Evolutionary conservation across 208 protist species (phyloP).

Genomic region (Leishmania aethiopica): DNA sequence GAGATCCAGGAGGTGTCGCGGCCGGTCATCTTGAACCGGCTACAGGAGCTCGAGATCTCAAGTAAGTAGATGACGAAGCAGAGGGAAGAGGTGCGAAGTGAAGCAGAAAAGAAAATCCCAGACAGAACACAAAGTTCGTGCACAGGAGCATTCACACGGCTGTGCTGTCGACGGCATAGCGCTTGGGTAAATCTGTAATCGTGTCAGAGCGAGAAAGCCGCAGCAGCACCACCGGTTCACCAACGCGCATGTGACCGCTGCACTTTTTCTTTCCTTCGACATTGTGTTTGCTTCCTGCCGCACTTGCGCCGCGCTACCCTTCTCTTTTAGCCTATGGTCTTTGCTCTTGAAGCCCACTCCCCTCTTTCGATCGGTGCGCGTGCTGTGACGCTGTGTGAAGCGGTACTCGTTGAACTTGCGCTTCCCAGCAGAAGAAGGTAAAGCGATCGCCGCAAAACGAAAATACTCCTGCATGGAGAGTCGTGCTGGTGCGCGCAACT

Average conservation of each 20-base stretch:
- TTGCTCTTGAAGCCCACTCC: background rate
- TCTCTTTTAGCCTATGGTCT: background rate
- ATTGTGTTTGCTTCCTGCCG: background rate
- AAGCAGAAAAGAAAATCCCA: background rate
- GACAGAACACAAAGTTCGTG: too few species aligned
- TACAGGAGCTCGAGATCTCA: constrained; percentile 93
- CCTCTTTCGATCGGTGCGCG: background rate
- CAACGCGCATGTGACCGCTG: background rate
- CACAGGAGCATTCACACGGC: too few species aligned
- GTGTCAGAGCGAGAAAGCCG: background rate
- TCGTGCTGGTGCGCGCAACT: background rate
- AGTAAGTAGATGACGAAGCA: constrained; percentile 45
- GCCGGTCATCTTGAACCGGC: constrained; percentile 88
- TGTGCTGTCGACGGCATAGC: background rate
- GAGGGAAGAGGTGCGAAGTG: background rate
- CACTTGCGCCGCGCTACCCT: background rate
- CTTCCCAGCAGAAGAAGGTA: too few species aligned
- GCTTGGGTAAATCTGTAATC: background rate
- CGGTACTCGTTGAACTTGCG: background rate
- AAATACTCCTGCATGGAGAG: background rate
- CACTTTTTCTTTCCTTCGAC: background rate
- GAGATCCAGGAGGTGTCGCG: constrained; percentile 98
- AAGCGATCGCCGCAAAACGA: too few species aligned
- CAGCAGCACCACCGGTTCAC: background rate
- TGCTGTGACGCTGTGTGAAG: background rate